phyloP scores from a whole-genome alignment of 441 rosid species.

The Brassica balearica region DNA sequence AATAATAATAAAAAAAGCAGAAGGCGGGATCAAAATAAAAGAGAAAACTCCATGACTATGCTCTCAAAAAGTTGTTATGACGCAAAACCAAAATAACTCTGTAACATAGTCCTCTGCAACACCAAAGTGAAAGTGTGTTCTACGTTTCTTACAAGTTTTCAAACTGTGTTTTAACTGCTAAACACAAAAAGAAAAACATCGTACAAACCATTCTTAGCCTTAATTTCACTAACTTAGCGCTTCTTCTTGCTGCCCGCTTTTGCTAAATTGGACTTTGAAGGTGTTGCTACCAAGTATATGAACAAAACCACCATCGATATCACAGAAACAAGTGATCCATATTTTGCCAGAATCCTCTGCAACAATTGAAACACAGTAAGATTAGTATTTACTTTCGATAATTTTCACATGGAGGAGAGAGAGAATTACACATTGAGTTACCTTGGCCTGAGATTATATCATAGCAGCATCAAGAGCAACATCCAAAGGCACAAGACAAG shows the following conservation, averaged over 20 bases:
- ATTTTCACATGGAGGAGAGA: conserved; percentile 4
- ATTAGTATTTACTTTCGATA: conserved; percentile 12
- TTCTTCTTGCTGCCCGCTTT: conserved; percentile 84
- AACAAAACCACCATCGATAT: conserved; percentile 72
- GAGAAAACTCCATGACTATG: conserved; percentile 14
- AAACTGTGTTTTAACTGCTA: conserved; percentile 34
- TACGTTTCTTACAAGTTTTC: conserved; percentile 35
- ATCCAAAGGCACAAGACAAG: conserved; percentile 49
- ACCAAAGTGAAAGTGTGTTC: conserved; percentile 35
- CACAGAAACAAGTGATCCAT: conserved; percentile 85
- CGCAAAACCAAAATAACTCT: conserved; percentile 36
- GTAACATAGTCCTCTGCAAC: conserved; percentile 25
- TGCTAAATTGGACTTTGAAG: conserved; percentile 50
- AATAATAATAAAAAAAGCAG: not conserved
- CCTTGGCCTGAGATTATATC: conserved; percentile 75
- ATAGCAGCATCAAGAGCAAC: conserved; percentile 37
- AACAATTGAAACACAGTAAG: conserved; percentile 14
- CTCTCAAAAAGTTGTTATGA: conserved; percentile 29
- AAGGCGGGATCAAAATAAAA: conserved; percentile 18
- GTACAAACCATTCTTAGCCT: conserved; percentile 24
- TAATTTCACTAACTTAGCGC: conserved; percentile 52
- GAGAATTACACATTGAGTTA: conserved; percentile 41
- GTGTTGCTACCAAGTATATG: conserved; percentile 65
- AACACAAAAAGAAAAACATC: conserved; percentile 21
- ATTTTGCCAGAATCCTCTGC: conserved; percentile 62